phyloP scores from a whole-genome alignment of 768 basidiomycete genomes.

The Trametes meyenii region DNA sequence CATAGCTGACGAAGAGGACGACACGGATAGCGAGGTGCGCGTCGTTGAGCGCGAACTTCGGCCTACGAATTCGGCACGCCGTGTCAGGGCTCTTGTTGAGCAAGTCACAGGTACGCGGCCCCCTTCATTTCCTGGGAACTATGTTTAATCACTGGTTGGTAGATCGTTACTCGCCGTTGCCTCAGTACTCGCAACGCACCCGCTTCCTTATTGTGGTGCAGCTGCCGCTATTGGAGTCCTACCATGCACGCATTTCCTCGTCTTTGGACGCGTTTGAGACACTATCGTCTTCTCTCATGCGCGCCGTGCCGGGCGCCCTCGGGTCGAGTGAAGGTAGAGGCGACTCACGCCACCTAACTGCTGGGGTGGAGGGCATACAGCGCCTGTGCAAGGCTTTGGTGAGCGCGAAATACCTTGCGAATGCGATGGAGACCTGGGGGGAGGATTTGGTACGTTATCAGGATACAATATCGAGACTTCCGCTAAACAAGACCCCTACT shows the following conservation, averaged over 20 bases:
- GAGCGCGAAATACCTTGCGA: conserved; percentile 74
- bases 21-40: conserved; percentile 44
- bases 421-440: conserved; percentile 78
- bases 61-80: conserved; percentile 82
- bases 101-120: conserved; percentile 78
- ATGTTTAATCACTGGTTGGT: conserved; percentile 4
- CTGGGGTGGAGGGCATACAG: conserved; percentile 81
- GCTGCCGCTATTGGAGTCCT: conserved; percentile 79
- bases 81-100: conserved; percentile 83
- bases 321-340: conserved; percentile 47
- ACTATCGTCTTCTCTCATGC: conserved; percentile 82
- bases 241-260: conserved; percentile 74
- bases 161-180: conserved; percentile 93
- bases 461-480: background rate
- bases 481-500: background rate
- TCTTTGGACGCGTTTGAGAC: conserved; percentile 95
- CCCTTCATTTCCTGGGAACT: background rate
- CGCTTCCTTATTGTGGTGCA: conserved; percentile 87
- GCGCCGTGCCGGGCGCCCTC: conserved; percentile 91
- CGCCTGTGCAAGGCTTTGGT: conserved; percentile 85
- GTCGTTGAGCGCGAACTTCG: conserved; percentile 47
- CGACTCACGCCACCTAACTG: conserved; percentile 63
- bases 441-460: conserved; percentile 78
- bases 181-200: conserved; percentile 72
- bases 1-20: conserved; percentile 64